Percentiles rank a stretch among this genome's conserved stretches.
These are phyloP conservation scores for Backusella circina DNA, from an alignment of 192 early-diverging fungal genomes.

Conservation along the genomic window DNA sequence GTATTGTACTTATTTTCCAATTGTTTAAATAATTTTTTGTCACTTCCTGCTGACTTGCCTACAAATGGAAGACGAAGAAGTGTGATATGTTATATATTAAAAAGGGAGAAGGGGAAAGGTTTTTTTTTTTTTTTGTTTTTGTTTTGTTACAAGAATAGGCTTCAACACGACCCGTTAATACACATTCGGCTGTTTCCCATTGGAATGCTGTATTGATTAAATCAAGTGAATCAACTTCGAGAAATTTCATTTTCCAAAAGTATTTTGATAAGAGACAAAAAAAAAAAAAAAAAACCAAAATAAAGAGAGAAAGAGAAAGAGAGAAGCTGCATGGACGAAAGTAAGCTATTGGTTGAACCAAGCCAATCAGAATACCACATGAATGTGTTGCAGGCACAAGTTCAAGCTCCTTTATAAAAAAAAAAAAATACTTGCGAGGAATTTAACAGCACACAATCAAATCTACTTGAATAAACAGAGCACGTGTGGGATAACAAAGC, in stretches of 20 bases:
- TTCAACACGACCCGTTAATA: constrained; percentile 82
- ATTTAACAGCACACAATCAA: not conserved
- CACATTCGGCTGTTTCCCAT: constrained; percentile 83
- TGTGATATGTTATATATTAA: not conserved
- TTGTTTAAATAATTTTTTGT: constrained; percentile 89
- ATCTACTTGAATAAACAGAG: not conserved
- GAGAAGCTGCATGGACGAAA: not conserved
- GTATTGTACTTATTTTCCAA: constrained; percentile 81
- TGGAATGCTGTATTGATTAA: constrained; percentile 81
- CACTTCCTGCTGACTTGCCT: constrained; percentile 92
- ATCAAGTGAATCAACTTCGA: constrained; percentile 56
- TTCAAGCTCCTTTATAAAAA: not conserved
- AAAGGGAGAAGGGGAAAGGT: not conserved
- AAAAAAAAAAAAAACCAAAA: not conserved
- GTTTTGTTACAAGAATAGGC: constrained; percentile 87
- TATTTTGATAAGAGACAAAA: not conserved
- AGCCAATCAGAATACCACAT: not conserved
- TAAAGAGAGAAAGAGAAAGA: not conserved
- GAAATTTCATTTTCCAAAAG: constrained; percentile 23
- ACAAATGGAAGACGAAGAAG: not conserved
- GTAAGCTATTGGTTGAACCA: not conserved
- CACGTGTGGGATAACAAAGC: not conserved
- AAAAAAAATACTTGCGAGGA: not conserved
- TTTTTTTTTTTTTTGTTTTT: constrained; percentile 24
- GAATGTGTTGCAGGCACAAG: not conserved